A percentile compares a stretch with the other conserved stretches of the same genome.
These are phyloP conservation scores for Astrothelium subdiscretum DNA, from an alignment of 495 filamentous ascomycete species.

Conservation along the genomic window DNA sequence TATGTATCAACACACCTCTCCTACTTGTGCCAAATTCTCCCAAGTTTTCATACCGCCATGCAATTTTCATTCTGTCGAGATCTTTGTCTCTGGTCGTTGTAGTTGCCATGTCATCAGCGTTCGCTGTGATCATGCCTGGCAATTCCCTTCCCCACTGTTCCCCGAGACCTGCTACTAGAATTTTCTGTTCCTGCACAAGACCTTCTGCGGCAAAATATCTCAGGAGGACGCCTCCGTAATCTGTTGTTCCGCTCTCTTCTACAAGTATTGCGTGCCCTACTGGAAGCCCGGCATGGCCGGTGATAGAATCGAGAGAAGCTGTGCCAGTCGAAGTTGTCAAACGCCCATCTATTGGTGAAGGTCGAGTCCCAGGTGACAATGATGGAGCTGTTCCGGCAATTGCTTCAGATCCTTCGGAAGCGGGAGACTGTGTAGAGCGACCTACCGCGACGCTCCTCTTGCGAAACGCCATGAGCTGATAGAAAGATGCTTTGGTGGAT, in stretches of 20 bases:
- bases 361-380: constrained; percentile 53
- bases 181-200: constrained; percentile 76
- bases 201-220: constrained; percentile 91
- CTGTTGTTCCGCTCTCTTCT: constrained; percentile 90
- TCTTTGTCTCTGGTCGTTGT: constrained; percentile 2
- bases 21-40: constrained; percentile 51
- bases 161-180: constrained; percentile 71
- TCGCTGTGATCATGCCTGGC: constrained; percentile 52
- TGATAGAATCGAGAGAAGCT: constrained; percentile 69
- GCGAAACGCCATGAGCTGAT: constrained; percentile 65
- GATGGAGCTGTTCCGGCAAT: not conserved
- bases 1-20: constrained; percentile 35
- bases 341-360: constrained; percentile 81
- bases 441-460: constrained; percentile 71
- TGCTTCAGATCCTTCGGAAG: not conserved
- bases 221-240: constrained; percentile 76
- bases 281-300: constrained; percentile 78
- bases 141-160: constrained; percentile 74
- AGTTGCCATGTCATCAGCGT: constrained; percentile 20
- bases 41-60: constrained; percentile 88
- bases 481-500: not conserved
- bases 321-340: constrained; percentile 86
- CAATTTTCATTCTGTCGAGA: constrained; percentile 88
- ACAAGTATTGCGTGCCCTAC: constrained; percentile 70
- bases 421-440: not conserved